Base-by-base conservation (phyloP, 2,329 filamentous ascomycete genomes). In the Bipolaris victoriae region DNA sequence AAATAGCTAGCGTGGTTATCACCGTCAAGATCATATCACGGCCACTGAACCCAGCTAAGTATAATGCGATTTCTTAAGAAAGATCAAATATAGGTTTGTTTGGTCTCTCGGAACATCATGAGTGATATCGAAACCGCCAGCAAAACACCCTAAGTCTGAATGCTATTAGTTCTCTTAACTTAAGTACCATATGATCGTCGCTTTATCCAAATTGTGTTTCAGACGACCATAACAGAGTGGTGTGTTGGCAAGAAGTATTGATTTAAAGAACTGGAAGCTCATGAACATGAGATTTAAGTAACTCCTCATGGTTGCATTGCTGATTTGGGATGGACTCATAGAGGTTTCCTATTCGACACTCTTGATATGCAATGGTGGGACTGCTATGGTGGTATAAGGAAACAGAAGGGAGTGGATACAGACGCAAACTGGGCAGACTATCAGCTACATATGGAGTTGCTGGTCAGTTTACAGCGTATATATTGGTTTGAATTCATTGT, bases 331-430 rank as follows among this genome's bases (percentile, higher is more conserved):
- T 61, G 52, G 58, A 47, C 49, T n/a, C 55, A 55, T 49, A 51
- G 55, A 35, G 55, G 58, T 10, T 48, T 58, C n/a, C 24, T 40
- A 47, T 50, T 51, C 5, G 39, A 55, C 43, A 58, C 52, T 13
- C 58, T 58, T 45, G 51, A 61, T 24, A 61, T 48, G 57, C 43
- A 51, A 39, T 57, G 43, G 58, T 57, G 54, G 58, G 26, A 57
- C 50, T 50, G 58, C 48, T 61, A 61, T 52, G 43, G 48, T 26
- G 58, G 54, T 61, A 52, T n/a, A 36, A 1, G 7, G n/a, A 36
- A 36, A 36, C n/a, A 15, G 15, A 6, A 16, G 13, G 35, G 16
- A 15, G 35, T 9, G 35, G 15, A 36, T 16, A 16, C 35, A 36
- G 35, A 36, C 5, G 5, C 15, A 16, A 36, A 36, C 7, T 36